Base-by-base conservation (phyloP, 2,329 filamentous ascomycete genomes). In the Elsinoe fawcettii region DNA sequence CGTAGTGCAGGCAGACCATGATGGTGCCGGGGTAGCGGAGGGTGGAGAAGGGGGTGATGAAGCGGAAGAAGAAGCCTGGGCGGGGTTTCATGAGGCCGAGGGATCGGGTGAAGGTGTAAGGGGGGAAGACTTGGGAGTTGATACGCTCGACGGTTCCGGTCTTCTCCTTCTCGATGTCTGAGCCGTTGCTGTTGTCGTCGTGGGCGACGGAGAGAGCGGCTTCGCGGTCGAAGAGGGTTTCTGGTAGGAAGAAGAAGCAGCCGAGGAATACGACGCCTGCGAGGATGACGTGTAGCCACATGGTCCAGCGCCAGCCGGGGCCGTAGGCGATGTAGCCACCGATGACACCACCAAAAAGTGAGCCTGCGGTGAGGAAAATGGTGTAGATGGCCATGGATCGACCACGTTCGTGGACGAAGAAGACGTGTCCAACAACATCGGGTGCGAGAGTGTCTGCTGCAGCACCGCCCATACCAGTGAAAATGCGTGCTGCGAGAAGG, bases 361-460 rank as follows among this genome's bases (percentile, higher is more conserved):
- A 71, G 1, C 73, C 73, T 2, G 64, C 55, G 4, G 68, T 60
- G 2, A 75, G 64, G 57, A 71, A 71, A 23, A 73, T 66, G 7
- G 72, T 74, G 58, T 74, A 73, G 27, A 75, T 65, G 2, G 73
- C 72, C 71, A 74, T 69, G 2, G 70, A 71, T 44, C 72, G 66
- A 37, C 72, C 72, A 14, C 70, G 66, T 58, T 74, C 66, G 53
- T 74, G 73, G 22, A 74, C 66, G 56, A 74, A 75, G 62, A 73
- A 74, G 1, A 73, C 65, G 55, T 74, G 72, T 1, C 71, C 72
- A 8, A 74, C 66, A 8, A 73, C 67, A 61, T 71, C 70, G 5
- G 72, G 72, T 7, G 71, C 67, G 14, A 74, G 65, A 14, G 70
- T 71, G 61, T 74, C 71, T 6, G 70, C 68, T 3, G 71, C 66